phyloP scores from a whole-genome alignment of 345 rosid species.

The Aethionema arabicum region DNA sequence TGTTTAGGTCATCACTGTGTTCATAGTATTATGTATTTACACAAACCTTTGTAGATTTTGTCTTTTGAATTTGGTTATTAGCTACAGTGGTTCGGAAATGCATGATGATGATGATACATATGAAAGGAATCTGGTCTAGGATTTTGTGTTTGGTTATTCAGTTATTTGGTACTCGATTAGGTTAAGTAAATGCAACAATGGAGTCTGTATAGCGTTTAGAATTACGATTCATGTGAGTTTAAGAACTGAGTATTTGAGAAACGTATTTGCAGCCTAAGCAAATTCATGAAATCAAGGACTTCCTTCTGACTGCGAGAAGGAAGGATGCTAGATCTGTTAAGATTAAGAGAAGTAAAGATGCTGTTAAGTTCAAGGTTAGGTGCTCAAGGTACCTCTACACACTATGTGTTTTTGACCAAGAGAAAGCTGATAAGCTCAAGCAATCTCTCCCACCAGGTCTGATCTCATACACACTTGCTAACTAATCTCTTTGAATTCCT shows the following conservation, averaged over 20 bases:
- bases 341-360: slow-evolving; percentile 64
- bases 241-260: neutral
- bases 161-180: no score
- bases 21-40: no score
- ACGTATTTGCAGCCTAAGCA: slow-evolving; percentile 53
- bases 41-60: no score
- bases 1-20: neutral
- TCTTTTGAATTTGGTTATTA: neutral
- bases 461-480: neutral
- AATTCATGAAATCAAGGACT: slow-evolving; percentile 66
- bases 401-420: slow-evolving; percentile 56
- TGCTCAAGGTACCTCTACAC: slow-evolving; percentile 69
- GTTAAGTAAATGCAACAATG: no score
- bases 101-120: neutral
- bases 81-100: neutral
- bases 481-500: neutral
- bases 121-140: neutral
- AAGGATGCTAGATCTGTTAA: slow-evolving; percentile 71
- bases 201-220: no score
- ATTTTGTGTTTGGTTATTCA: no score
- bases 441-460: slow-evolving; percentile 72
- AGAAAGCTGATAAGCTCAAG: slow-evolving; percentile 70
- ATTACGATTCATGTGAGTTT: no score
- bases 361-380: slow-evolving; percentile 65
- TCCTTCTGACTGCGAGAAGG: slow-evolving; percentile 67